Base-by-base conservation (phyloP, 164 flowering plant species). In the Paratinospora sagittata region DNA sequence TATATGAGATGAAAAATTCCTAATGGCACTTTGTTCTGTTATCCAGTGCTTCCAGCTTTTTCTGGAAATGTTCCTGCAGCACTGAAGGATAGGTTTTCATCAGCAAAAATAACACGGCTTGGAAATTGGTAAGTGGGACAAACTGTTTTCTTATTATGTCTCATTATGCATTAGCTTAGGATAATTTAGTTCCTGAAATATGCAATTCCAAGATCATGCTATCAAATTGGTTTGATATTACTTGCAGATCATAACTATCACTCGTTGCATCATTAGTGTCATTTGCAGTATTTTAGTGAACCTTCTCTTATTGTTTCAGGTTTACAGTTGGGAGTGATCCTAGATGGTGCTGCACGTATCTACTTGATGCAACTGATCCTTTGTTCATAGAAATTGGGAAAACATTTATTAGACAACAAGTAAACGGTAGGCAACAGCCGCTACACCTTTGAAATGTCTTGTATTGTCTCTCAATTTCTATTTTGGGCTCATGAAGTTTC, bases 291-390 rank as follows among this genome's bases (percentile, higher is more conserved):
- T 6, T 39, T n/a, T 66, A 37, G 21, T 57, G 19, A 63, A 17
- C 70, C 65, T 74, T 52, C 69, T 39, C 24, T 63, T 67, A 16
- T 64, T 68, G 64, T 43, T 70, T 58, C 72, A 90, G 96, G 96
- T 90, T 88, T 81, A 78, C 90, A n/a, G 87, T 90, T 70, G 57
- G 72, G 8, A 72, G 80, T 66, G 80, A 90, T 69, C 81, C 82
- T 60, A 81, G 82, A 74, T 90, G 96, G 96, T 82, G 86, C 81
- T 90, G 95, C 82, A 90, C 95, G 14, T 90, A 88, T 71, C 95
- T 90, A 77, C 89, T 90, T 71, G 96, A 90, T 85, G 88, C 91
- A 80, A 88, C 85, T 33, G 96, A 90, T 80, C 96, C 96, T 16
- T 76, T 90, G 79, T 90, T 90, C 34, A 26, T 84, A 74, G 86